A percentile compares a stretch with the other conserved stretches of the same genome.
Evolutionary conservation across 2,329 filamentous ascomycete species (phyloP).

Genomic region (Achaetomium macrosporum): DNA sequence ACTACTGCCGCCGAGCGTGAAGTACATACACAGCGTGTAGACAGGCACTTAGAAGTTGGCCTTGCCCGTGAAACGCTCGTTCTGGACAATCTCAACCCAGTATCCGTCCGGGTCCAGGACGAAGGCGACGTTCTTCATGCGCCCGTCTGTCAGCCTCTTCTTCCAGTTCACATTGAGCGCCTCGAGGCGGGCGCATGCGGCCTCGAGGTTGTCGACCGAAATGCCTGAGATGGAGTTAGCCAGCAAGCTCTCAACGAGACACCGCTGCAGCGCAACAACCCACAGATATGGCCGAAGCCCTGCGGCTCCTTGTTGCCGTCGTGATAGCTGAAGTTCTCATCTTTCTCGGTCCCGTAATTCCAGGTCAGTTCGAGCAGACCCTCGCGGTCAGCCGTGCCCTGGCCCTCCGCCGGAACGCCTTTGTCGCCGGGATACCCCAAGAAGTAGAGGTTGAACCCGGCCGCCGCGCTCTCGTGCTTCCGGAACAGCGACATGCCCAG

Average conservation of each 20-base stretch:
- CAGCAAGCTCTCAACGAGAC: neutral
- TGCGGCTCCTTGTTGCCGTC: slow-evolving; percentile 88
- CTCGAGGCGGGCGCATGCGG: slow-evolving; percentile 82
- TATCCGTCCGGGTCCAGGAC: slow-evolving; percentile 83
- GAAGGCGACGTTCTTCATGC: slow-evolving; percentile 93
- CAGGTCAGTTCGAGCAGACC: slow-evolving; percentile 87
- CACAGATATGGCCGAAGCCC: slow-evolving; percentile 90
- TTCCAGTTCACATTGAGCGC: slow-evolving; percentile 80
- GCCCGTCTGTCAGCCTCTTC: slow-evolving; percentile 87
- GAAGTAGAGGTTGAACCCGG: slow-evolving; percentile 88
- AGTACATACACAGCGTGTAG: neutral
- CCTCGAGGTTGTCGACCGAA: slow-evolving; percentile 80
- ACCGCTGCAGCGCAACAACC: slow-evolving; percentile 29
- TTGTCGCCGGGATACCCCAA: slow-evolving; percentile 66
- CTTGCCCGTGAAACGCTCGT: slow-evolving; percentile 58
- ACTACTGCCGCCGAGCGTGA: neutral
- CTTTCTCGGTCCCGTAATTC: slow-evolving; percentile 79
- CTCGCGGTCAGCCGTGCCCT: slow-evolving; percentile 62
- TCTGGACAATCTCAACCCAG: slow-evolving; percentile 77
- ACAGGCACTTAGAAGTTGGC: slow-evolving; percentile 41
- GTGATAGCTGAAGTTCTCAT: slow-evolving; percentile 79
- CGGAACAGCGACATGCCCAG: slow-evolving; percentile 83
- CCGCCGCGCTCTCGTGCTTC: slow-evolving; percentile 62
- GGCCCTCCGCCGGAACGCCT: slow-evolving; percentile 45
- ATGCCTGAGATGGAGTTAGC: slow-evolving; percentile 47